phyloP scores from a whole-genome alignment of 2,329 filamentous ascomycete species.

The Neocatenulostroma microsporum region DNA sequence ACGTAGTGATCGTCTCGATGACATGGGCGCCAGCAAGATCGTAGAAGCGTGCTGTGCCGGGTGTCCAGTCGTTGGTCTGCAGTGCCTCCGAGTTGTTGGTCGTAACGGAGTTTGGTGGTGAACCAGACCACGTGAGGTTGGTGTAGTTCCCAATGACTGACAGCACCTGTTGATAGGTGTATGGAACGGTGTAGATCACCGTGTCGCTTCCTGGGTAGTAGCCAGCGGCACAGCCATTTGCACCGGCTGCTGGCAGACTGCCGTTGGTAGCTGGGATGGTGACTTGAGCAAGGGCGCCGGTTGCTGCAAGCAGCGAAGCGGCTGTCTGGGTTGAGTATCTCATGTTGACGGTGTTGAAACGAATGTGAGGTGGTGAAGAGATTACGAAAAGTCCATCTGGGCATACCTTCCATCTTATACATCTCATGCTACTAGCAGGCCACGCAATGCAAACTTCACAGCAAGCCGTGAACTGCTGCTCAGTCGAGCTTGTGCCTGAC shows the following conservation, averaged over 20 bases:
- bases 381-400: no score
- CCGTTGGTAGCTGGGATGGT: slow-evolving; percentile 8
- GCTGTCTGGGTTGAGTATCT: not conserved
- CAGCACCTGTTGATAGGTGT: slow-evolving; percentile 18
- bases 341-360: no score
- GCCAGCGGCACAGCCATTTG: slow-evolving; percentile 11
- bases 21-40: slow-evolving; percentile 12
- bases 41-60: slow-evolving; percentile 15
- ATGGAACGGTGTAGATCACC: slow-evolving; percentile 17
- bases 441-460: no score
- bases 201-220: slow-evolving; percentile 11
- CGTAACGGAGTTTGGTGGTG: slow-evolving; percentile 9
- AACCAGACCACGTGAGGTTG: slow-evolving; percentile 16
- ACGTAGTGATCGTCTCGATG: slow-evolving; percentile 14
- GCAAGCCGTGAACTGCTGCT: no score
- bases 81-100: slow-evolving; percentile 13
- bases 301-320: not conserved
- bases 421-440: no score
- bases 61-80: slow-evolving; percentile 9
- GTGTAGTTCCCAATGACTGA: slow-evolving; percentile 17
- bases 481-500: slow-evolving; percentile 2
- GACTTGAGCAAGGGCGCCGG: not conserved
- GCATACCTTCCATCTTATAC: no score
- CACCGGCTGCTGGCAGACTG: slow-evolving; percentile 4
- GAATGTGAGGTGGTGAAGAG: no score